A percentile compares a stretch with the other conserved stretches of the same genome.
These are phyloP conservation scores for Betula pendula DNA, from an alignment of 306 rosid species.

Conservation along the genomic window DNA sequence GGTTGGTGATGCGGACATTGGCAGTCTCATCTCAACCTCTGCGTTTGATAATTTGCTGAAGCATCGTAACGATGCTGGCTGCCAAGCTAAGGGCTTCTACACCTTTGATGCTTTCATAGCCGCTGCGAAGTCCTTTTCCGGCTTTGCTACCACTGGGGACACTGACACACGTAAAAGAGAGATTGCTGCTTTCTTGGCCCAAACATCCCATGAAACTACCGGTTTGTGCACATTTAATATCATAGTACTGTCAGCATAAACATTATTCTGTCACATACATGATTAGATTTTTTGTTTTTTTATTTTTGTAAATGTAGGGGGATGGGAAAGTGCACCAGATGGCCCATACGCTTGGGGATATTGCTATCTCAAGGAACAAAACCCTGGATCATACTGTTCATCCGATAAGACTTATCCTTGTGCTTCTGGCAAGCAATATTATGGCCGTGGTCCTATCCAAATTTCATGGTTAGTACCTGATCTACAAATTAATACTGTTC, in stretches of 20 bases:
- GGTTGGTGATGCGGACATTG: slow-evolving; percentile 28
- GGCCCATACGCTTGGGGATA: slow-evolving; percentile 73
- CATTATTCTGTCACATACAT: background rate
- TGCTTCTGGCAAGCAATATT: slow-evolving; percentile 52
- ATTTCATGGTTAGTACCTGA: slow-evolving; percentile 40
- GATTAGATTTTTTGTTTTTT: too few relatives aligned
- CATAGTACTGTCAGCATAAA: background rate
- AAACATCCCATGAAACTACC: slow-evolving; percentile 78
- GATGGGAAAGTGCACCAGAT: slow-evolving; percentile 62
- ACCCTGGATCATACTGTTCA: slow-evolving; percentile 33
- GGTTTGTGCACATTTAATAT: slow-evolving; percentile 9
- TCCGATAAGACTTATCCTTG: slow-evolving; percentile 36
- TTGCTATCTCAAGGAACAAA: slow-evolving; percentile 45
- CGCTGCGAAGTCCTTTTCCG: slow-evolving; percentile 44
- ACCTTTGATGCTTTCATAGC: slow-evolving; percentile 50
- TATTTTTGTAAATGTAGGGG: slow-evolving; percentile 45
- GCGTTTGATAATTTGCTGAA: slow-evolving; percentile 49
- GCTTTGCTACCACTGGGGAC: slow-evolving; percentile 60
- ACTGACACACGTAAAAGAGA: slow-evolving; percentile 46
- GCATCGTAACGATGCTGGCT: slow-evolving; percentile 47
- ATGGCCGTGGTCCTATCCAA: slow-evolving; percentile 77
- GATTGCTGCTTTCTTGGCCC: slow-evolving; percentile 71
- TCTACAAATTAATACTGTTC: too few relatives aligned
- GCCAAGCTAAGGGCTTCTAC: slow-evolving; percentile 45
- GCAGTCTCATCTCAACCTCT: slow-evolving; percentile 18